Conservation (phyloP, 169 alveolate species). For the Eimeria tenella region DNA sequence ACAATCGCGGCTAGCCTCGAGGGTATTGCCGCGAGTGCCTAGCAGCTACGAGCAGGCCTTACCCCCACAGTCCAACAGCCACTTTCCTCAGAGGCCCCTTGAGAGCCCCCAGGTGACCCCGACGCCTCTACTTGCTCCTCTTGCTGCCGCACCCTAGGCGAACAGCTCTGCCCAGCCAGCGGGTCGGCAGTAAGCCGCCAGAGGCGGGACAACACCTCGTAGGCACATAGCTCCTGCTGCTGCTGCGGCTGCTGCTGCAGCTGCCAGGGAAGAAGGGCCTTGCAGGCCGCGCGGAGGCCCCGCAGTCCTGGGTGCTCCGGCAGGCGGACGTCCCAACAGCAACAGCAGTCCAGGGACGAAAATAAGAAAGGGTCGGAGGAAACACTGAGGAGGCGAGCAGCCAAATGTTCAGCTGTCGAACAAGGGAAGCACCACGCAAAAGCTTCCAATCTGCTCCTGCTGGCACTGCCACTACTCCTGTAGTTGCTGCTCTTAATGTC, state of each 20-base stretch:
- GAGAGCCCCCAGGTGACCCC: constrained; percentile 13
- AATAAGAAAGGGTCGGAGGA: neutral
- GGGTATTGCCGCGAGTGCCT: neutral
- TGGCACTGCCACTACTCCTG: neutral
- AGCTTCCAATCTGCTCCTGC: constrained; percentile 35
- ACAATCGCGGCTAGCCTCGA: neutral
- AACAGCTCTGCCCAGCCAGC: constrained; percentile 10
- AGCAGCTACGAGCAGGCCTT: neutral
- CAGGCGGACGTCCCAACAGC: constrained; percentile 42
- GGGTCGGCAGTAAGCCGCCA: constrained; percentile 56
- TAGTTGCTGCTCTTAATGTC: neutral
- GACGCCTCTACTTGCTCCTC: neutral
- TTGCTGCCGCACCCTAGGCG: constrained; percentile 48
- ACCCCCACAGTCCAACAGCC: neutral
- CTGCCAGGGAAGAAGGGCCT: constrained; percentile 45
- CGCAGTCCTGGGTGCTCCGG: constrained; percentile 21
- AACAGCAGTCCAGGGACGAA: neutral
- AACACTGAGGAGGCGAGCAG: neutral
- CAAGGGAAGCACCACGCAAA: neutral
- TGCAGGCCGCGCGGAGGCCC: constrained; percentile 47
- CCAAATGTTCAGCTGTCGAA: constrained; percentile 41
- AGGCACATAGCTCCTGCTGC: constrained; percentile 16
- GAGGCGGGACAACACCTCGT: constrained; percentile 8
- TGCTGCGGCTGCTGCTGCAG: constrained; percentile 41
- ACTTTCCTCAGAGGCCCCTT: neutral